Percentiles rank a stretch among this genome's conserved stretches.
Evolutionary conservation across 2,329 filamentous ascomycete genomes (phyloP).

Genomic region (Sporothrix brunneoviolacea): DNA sequence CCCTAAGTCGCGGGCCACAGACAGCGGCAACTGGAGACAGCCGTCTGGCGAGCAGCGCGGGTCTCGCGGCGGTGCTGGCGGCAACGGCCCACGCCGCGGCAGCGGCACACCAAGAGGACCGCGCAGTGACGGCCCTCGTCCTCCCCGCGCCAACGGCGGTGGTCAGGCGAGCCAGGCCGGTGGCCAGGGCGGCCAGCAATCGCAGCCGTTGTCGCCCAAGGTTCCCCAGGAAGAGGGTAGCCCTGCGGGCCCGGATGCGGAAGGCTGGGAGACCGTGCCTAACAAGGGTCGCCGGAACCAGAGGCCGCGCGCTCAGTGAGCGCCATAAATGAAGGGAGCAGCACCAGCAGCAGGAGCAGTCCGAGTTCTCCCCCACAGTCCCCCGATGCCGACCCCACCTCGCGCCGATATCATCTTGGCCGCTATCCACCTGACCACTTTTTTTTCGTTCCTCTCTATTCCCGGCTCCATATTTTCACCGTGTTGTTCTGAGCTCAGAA

Average conservation of each 20-base stretch:
- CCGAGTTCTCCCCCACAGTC: not conserved
- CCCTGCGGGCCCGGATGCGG: slow-evolving; percentile 38
- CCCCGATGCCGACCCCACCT: not conserved
- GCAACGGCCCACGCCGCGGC: slow-evolving; percentile 25
- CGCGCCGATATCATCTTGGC: too few species aligned
- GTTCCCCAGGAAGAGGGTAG: slow-evolving; percentile 27
- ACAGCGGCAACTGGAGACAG: slow-evolving; percentile 56
- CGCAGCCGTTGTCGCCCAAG: slow-evolving; percentile 25
- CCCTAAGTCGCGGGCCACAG: slow-evolving; percentile 48
- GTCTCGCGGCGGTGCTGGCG: slow-evolving; percentile 39
- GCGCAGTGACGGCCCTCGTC: slow-evolving; percentile 39
- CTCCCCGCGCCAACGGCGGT: slow-evolving; percentile 43
- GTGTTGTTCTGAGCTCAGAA: too few species aligned
- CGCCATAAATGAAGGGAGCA: not conserved
- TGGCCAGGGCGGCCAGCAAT: slow-evolving; percentile 25
- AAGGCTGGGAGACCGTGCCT: slow-evolving; percentile 58
- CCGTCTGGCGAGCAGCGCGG: slow-evolving; percentile 42
- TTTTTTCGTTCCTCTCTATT: too few species aligned
- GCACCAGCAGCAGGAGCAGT: not conserved
- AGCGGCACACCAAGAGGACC: slow-evolving; percentile 37
- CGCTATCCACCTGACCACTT: too few species aligned
- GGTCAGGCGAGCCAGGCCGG: slow-evolving; percentile 25
- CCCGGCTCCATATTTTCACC: too few species aligned
- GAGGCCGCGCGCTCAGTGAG: slow-evolving; percentile 18
- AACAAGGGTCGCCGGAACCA: slow-evolving; percentile 33